Base-by-base conservation (phyloP, 306 rosid genomes). In the Gastrolobium villosum region DNA sequence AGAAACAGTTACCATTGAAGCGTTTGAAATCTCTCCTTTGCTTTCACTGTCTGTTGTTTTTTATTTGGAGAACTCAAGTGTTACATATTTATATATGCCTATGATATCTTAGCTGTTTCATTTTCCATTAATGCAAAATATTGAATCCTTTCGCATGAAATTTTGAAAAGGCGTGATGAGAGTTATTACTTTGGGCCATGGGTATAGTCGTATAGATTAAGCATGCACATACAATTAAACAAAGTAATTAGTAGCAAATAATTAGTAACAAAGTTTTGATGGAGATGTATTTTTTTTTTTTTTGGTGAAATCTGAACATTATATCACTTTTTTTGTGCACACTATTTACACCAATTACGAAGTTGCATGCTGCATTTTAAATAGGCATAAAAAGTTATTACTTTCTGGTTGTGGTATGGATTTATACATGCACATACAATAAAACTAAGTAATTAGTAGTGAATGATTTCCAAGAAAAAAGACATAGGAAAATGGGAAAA, bases 121-220 rank as follows among this genome's bases (percentile, higher is more conserved):
- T 32, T 3, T 69, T n/a, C 30, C 11, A 46, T 14, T 20, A 34
- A 45, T 26, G 31, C 2, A 20, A 55, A 32, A 73, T 39, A 64
- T 70, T 80, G 72, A 55, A 76, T 80, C 41, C 7, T 40, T 64
- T 10, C 40, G 36, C 28, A n/a, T 59, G 56, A 5, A 30, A 76
- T 48, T 36, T 65, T 43, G 63, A 35, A 20, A 0, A 20, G 26
- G 26, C 26, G 1, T 20, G 26, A 20, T 20, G 26, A 20, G 26
- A 20, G 26, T 20, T 20, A 20, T 20, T 20, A 20, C 26, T 20
- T 20, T 20, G 26, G 26, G 26, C 26, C 26, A 20, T 20, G 26
- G 26, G 26, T 20, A 20, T n/a, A n/a, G n/a, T n/a, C n/a, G n/a
- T n/a, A n/a, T 20, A 1, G 26, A 20, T 20, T 20, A 20, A 0